Evolutionary conservation across 176 grass and related monocot genomes (phyloP), one percentile per base, ranked within the genome.

Genomic region (Areca catechu): DNA sequence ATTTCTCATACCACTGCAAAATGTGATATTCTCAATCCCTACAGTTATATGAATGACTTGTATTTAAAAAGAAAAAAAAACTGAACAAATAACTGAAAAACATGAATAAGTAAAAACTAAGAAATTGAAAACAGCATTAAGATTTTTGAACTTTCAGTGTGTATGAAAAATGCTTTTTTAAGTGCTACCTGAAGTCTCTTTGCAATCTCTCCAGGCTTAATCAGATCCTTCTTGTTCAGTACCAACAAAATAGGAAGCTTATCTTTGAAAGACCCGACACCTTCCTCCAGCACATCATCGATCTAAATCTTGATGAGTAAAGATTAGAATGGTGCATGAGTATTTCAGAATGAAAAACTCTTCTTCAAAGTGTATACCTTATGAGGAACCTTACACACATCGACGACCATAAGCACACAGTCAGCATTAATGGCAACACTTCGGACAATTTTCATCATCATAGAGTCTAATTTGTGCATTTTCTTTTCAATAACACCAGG

Each of bases 381-480:
- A 52, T 88, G 74, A 43, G 83, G 87, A 3, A 82, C 17, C 77
- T 88, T 88, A 71, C 72, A 83, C 60, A 87, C 84, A 82, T 92
- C 87, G 7, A 75, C 81, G 22, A 97, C 93, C 16, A 92, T 57
- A 55, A 97, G 70, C 12, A 88, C 76, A 60, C 92, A 97, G 48
- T 97, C 92, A 18, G 92, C 92, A 75, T 86, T 79, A 20, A 80
- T 74, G 18, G 83, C 72, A 50, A 87, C 93, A 10, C 70, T 91
- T 54, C 70, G 71, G 20, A 88, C 93, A 85, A 88, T 97, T 58
- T 77, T 88, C 93, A 97, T 97, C 93, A 97, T 97, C 93, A 92
- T 91, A 4, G 58, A 71, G 54, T 97, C 87, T 57, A 97, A 57
- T 57, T 80, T 97, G 58, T 97, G 86, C 86, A 91, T 80, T 37